Conservation (phyloP, 257 asterid species). For the Parsonsia alboflavescens region DNA sequence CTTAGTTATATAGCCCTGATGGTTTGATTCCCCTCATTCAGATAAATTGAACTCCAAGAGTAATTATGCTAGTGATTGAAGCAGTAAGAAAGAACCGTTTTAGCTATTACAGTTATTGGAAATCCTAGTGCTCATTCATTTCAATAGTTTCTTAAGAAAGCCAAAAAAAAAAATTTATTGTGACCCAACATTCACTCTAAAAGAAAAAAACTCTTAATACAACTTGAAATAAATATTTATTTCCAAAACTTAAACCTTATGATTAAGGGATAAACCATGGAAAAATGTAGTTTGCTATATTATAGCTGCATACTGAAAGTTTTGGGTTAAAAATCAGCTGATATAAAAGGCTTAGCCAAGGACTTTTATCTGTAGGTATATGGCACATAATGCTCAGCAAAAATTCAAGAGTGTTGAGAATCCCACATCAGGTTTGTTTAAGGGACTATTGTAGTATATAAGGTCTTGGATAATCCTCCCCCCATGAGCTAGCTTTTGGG, state of each 20-base stretch:
- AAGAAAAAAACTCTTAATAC: background rate
- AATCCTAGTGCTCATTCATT: background rate
- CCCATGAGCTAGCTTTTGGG: too few species aligned
- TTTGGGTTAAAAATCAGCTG: background rate
- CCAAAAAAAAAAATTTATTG: background rate
- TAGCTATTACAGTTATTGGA: background rate
- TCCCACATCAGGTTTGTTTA: too few species aligned
- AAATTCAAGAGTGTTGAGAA: background rate
- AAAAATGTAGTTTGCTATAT: background rate
- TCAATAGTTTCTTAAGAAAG: background rate
- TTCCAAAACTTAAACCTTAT: background rate
- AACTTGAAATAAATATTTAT: too few species aligned
- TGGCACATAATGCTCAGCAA: background rate
- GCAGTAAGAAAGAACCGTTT: background rate
- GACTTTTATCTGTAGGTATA: background rate
- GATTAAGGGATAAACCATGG: background rate
- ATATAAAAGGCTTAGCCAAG: background rate
- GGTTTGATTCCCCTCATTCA: conserved; percentile 4
- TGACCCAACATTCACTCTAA: background rate
- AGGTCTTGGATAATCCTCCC: too few species aligned
- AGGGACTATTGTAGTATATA: too few species aligned
- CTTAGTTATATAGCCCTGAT: conserved; percentile 24
- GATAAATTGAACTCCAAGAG: conserved; percentile 17
- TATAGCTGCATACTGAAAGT: background rate
- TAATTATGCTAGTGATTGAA: conserved; percentile 6